phyloP scores from a whole-genome alignment of 257 asterid species.

The Nicotiana knightiana region DNA sequence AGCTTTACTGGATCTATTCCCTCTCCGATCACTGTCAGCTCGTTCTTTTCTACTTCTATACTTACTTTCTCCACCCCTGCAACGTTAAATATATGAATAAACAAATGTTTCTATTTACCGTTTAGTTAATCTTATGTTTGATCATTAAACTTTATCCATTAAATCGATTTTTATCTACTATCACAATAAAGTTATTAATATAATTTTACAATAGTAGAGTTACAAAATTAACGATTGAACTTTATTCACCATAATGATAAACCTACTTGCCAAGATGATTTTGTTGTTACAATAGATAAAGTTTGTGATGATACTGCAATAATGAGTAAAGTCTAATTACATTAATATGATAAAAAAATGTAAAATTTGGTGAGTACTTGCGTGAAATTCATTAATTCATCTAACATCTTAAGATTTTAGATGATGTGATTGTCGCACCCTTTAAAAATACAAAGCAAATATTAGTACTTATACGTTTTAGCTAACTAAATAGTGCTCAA shows the following conservation, averaged over 20 bases:
- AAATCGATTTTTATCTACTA: too few relatives aligned
- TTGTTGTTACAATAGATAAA: background rate
- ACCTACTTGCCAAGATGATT: background rate
- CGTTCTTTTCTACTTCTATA: constrained; percentile 35
- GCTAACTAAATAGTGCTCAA: background rate
- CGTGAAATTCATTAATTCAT: background rate
- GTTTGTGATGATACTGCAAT: background rate
- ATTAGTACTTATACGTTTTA: background rate
- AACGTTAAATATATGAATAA: background rate
- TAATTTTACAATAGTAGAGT: too few relatives aligned
- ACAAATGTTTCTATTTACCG: too few relatives aligned
- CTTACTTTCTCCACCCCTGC: constrained; percentile 44
- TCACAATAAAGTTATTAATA: too few relatives aligned
- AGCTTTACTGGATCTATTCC: constrained; percentile 51
- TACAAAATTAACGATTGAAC: too few relatives aligned
- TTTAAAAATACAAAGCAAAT: background rate
- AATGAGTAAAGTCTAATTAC: background rate
- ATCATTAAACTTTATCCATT: too few relatives aligned
- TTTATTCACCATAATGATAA: background rate
- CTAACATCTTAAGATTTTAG: too few relatives aligned
- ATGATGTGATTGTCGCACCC: background rate
- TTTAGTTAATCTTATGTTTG: too few relatives aligned
- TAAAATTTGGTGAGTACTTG: too few relatives aligned
- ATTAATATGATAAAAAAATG: too few relatives aligned
- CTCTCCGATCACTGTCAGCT: constrained; percentile 51